phyloP scores from a whole-genome alignment of 2,329 filamentous ascomycete species.

The Diplodia scrobiculata region DNA sequence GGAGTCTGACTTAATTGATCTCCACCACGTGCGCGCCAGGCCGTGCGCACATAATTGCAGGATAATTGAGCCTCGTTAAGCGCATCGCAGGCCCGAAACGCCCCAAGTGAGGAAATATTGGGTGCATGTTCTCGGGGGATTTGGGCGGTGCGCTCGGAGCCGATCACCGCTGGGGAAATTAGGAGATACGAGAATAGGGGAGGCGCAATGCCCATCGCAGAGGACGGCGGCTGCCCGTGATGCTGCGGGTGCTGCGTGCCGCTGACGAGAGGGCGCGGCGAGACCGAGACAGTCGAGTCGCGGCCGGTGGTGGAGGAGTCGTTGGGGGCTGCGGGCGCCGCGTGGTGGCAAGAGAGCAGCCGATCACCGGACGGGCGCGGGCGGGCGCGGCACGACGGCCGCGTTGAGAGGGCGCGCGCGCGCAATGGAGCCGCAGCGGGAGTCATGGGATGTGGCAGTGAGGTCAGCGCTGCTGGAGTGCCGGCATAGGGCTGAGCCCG shows the following conservation, averaged over 20 bases:
- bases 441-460: slow-evolving; percentile 26
- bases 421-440: neutral
- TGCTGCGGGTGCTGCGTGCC: neutral
- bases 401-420: neutral
- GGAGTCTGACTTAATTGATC: slow-evolving; percentile 19
- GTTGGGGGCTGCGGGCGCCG: slow-evolving; percentile 17
- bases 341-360: slow-evolving; percentile 3
- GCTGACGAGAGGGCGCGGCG: slow-evolving; percentile 12
- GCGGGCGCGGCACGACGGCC: neutral
- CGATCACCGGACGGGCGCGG: neutral
- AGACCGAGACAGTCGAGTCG: slow-evolving; percentile 18
- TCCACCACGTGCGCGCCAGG: slow-evolving; percentile 24
- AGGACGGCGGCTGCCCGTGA: neutral
- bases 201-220: slow-evolving; percentile 17
- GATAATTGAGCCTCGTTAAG: slow-evolving; percentile 10
- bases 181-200: slow-evolving; percentile 26
- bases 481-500: slow-evolving; percentile 9
- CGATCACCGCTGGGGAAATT: slow-evolving; percentile 23
- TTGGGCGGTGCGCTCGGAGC: slow-evolving; percentile 10
- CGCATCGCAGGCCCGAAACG: neutral
- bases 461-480: neutral
- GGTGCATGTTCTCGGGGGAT: slow-evolving; percentile 16
- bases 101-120: slow-evolving; percentile 23
- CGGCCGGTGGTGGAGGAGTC: neutral
- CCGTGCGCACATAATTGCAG: slow-evolving; percentile 16